Evolutionary conservation across 192 early-diverging fungal genomes (phyloP).

Genomic region (Coemansia sp.): DNA sequence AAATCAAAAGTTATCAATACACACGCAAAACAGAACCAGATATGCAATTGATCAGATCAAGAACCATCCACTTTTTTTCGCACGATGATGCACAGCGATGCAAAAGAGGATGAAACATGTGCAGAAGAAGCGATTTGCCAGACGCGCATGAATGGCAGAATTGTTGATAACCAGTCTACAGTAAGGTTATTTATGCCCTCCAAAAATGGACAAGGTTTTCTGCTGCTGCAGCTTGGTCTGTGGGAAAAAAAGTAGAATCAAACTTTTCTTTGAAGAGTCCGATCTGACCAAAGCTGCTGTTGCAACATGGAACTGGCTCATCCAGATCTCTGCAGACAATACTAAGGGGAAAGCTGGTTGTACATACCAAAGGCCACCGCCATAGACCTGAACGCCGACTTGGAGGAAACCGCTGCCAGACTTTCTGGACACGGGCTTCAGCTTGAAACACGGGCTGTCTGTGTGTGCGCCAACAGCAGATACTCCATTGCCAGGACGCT

Average conservation of each 20-base stretch:
- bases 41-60: background rate
- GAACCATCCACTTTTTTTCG: background rate
- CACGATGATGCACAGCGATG: background rate
- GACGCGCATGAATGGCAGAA: background rate
- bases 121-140: background rate
- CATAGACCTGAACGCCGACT: slow-evolving; percentile 89
- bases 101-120: background rate
- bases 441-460: slow-evolving; percentile 94
- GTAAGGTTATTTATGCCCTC: too few relatives aligned
- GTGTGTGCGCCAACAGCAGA: slow-evolving; percentile 94
- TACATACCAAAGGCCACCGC: slow-evolving; percentile 88
- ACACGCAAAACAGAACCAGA: background rate
- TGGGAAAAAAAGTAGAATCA: background rate
- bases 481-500: slow-evolving; percentile 78
- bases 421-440: slow-evolving; percentile 96
- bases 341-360: background rate
- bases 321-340: background rate
- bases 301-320: too few relatives aligned
- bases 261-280: background rate
- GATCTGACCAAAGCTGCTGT: too few relatives aligned
- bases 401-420: slow-evolving; percentile 81
- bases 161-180: background rate
- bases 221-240: background rate
- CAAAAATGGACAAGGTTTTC: background rate
- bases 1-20: background rate